phyloP scores from a whole-genome alignment of 495 filamentous ascomycete genomes.

The Immersiella caudata region DNA sequence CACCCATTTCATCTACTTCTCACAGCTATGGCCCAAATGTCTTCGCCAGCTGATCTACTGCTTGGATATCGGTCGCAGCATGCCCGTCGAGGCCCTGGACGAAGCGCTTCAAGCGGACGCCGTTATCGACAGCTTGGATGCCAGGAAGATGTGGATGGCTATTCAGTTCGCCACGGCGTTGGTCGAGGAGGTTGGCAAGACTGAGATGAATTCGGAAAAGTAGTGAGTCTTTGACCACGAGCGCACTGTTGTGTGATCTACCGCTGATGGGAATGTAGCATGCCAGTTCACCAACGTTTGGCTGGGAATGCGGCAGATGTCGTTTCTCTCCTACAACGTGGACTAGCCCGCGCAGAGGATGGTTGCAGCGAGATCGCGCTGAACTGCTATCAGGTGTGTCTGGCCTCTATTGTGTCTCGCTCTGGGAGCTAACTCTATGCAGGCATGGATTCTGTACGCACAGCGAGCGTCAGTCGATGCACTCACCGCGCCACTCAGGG shows the following conservation, averaged over 20 bases:
- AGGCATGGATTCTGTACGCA: conserved; percentile 72
- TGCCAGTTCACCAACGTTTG: conserved; percentile 54
- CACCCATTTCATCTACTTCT: conserved; percentile 75
- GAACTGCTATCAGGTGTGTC: conserved; percentile 60
- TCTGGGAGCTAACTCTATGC: conserved; percentile 7
- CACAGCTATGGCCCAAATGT: conserved; percentile 67
- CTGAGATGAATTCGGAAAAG: conserved; percentile 59
- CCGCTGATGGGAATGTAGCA: conserved; percentile 7
- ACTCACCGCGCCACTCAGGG: conserved; percentile 57
- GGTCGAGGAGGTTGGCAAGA: conserved; percentile 74
- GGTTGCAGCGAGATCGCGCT: conserved; percentile 49
- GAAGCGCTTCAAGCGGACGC: conserved; percentile 53
- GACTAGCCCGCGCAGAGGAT: conserved; percentile 39
- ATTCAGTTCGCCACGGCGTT: conserved; percentile 75
- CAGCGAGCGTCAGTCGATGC: conserved; percentile 58
- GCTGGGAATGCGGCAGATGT: conserved; percentile 55
- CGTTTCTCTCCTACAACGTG: conserved; percentile 49
- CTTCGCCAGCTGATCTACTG: conserved; percentile 69
- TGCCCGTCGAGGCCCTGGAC: conserved; percentile 52
- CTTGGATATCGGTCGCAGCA: conserved; percentile 55
- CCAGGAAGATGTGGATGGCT: conserved; percentile 58
- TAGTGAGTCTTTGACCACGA: conserved; percentile 45
- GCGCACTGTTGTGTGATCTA: conserved; percentile 11
- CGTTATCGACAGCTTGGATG: conserved; percentile 57
- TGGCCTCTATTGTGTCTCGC: no score